Conservation (phyloP, 495 filamentous ascomycete genomes). For the Staphylotrichum longicolle region DNA sequence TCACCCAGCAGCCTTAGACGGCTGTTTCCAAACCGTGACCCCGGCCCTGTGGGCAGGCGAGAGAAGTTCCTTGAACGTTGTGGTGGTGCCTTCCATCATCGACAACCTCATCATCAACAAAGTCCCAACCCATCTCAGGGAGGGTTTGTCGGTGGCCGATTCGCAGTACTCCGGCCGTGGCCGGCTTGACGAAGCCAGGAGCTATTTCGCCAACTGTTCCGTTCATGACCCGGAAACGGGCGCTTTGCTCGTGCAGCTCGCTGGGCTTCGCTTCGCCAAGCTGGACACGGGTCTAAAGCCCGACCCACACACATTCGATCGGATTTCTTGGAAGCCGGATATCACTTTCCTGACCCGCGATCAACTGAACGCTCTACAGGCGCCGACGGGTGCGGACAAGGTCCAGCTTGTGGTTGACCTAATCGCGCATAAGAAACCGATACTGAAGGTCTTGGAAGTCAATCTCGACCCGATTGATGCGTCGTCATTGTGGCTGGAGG, state of each 20-base stretch:
- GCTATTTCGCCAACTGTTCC: constrained; percentile 14
- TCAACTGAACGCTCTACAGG: constrained; percentile 4
- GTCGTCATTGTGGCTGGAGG: constrained; percentile 6
- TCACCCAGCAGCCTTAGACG: constrained; percentile 44
- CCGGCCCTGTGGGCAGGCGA: constrained; percentile 18
- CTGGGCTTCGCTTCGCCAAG: constrained; percentile 21
- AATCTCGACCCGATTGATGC: constrained; percentile 19
- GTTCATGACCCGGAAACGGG: constrained; percentile 27
- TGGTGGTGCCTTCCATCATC: constrained; percentile 10
- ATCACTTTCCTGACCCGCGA: constrained; percentile 29
- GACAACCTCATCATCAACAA: constrained; percentile 11
- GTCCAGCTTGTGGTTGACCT: constrained; percentile 27
- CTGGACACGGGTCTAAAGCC: constrained; percentile 10
- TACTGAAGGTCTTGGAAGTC: constrained; percentile 32
- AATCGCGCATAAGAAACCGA: constrained; percentile 35
- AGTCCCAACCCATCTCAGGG: background rate
- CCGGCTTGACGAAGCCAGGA: constrained; percentile 18
- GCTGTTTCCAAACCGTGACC: constrained; percentile 33
- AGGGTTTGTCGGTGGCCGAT: constrained; percentile 3
- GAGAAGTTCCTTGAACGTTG: constrained; percentile 12
- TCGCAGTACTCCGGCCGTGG: constrained; percentile 14
- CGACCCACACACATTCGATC: constrained; percentile 24
- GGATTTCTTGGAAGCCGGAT: constrained; percentile 34
- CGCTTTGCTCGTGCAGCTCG: constrained; percentile 25
- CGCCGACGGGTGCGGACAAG: background rate